A percentile compares a stretch with the other conserved stretches of the same genome.
phyloP scores from a whole-genome alignment of 495 filamentous ascomycete species.

The Podospora conica region DNA sequence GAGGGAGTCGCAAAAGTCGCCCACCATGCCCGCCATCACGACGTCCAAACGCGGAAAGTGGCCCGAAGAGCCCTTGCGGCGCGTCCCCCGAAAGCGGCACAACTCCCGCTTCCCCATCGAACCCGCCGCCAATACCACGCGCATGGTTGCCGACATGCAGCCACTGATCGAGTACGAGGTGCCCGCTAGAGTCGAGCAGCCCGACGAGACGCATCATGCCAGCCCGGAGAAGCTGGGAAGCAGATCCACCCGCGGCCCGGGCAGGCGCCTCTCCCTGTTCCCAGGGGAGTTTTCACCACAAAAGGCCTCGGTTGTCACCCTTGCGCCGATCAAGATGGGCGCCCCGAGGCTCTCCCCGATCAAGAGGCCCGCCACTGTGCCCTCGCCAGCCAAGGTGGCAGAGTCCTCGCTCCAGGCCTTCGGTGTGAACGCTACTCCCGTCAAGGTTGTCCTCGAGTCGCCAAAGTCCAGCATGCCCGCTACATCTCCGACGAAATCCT shows the following conservation, averaged over 20 bases:
- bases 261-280: slow-evolving; percentile 25
- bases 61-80: slow-evolving; percentile 16
- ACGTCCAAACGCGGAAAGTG: slow-evolving; percentile 15
- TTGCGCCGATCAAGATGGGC: slow-evolving; percentile 15
- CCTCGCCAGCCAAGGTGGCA: slow-evolving; percentile 22
- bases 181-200: slow-evolving; percentile 6
- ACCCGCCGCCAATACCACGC: slow-evolving; percentile 11
- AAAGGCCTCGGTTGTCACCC: slow-evolving; percentile 14
- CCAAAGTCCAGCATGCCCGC: slow-evolving; percentile 16
- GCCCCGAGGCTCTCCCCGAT: slow-evolving; percentile 16
- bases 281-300: slow-evolving; percentile 20
- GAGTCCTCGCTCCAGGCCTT: slow-evolving; percentile 24
- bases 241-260: slow-evolving; percentile 23
- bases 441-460: slow-evolving; percentile 24
- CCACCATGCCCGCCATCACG: not conserved
- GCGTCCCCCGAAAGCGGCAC: slow-evolving; percentile 31
- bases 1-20: not conserved
- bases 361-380: slow-evolving; percentile 14
- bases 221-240: slow-evolving; percentile 19
- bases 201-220: slow-evolving; percentile 13
- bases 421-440: slow-evolving; percentile 22
- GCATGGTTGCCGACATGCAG: slow-evolving; percentile 21
- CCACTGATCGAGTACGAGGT: slow-evolving; percentile 19
- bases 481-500: slow-evolving; percentile 19
- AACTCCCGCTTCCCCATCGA: slow-evolving; percentile 30